phyloP scores from a whole-genome alignment of 768 basidiomycete species.

The Daedaleopsis sinensis region DNA sequence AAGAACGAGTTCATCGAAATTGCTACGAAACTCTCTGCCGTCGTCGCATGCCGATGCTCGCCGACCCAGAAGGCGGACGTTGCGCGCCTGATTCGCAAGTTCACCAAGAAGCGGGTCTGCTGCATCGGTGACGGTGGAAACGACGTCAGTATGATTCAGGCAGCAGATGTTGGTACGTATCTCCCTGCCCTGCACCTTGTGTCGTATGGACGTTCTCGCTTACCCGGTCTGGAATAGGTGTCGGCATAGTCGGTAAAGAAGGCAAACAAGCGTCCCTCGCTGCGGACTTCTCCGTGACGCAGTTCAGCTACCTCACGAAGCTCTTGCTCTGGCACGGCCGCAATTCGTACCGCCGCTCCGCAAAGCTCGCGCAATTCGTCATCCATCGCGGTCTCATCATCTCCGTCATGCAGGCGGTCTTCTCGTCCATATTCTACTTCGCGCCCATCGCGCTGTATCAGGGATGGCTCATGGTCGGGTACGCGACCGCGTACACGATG shows the following conservation, averaged over 20 bases:
- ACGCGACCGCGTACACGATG: constrained; percentile 97
- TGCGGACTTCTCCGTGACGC: constrained; percentile 96
- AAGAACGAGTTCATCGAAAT: constrained; percentile 95
- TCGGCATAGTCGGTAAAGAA: constrained; percentile 99
- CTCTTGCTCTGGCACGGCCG: constrained; percentile 98
- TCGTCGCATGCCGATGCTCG: constrained; percentile 97
- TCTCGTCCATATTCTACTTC: constrained; percentile 91
- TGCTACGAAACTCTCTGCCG: constrained; percentile 92
- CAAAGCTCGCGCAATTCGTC: constrained; percentile 97
- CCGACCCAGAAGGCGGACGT: constrained; percentile 99
- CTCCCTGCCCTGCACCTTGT: not conserved
- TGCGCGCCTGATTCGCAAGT: constrained; percentile 85
- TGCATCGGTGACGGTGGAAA: constrained; percentile 99
- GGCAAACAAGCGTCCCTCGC: constrained; percentile 99
- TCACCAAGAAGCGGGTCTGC: constrained; percentile 94
- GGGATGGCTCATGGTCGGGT: constrained; percentile 97
- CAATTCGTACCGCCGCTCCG: constrained; percentile 97
- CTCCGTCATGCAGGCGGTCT: constrained; percentile 97
- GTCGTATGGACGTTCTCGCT: constrained; percentile 1
- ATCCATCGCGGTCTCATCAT: constrained; percentile 98
- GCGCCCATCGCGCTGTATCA: constrained; percentile 97
- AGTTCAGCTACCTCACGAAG: constrained; percentile 95
- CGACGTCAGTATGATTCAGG: constrained; percentile 99
- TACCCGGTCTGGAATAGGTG: constrained; percentile 49
- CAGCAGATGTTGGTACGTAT: constrained; percentile 92